A percentile compares a stretch with the other conserved stretches of the same genome.
Conservation (phyloP, 108 stramenopile species). For the Cyclotella cryptica region DNA sequence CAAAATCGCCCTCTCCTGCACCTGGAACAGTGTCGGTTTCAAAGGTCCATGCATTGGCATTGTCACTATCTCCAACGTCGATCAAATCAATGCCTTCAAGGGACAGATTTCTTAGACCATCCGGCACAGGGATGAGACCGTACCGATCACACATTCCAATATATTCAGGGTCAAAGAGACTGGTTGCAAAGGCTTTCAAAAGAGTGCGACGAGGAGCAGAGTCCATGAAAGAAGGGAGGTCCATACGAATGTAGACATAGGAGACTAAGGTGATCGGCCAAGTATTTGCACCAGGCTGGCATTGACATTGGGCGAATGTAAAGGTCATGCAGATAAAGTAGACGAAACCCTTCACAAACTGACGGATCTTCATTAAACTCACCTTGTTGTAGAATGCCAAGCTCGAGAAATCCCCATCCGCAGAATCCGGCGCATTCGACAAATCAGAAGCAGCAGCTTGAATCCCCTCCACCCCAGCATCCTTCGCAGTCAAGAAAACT, state of each 20-base stretch:
- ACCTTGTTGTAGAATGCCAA: slow-evolving; percentile 53
- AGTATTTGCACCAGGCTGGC: slow-evolving; percentile 57
- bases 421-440: slow-evolving; percentile 49
- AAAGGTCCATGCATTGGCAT: slow-evolving; percentile 32
- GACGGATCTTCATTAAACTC: slow-evolving; percentile 4
- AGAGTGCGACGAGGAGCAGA: slow-evolving; percentile 30
- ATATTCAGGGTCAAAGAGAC: slow-evolving; percentile 46
- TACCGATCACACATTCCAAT: slow-evolving; percentile 43
- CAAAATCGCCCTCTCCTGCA: slow-evolving; percentile 37
- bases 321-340: not conserved
- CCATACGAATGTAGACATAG: slow-evolving; percentile 81
- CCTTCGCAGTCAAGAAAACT: slow-evolving; percentile 58
- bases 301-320: not conserved
- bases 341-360: not conserved
- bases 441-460: slow-evolving; percentile 60
- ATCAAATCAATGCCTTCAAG: slow-evolving; percentile 44
- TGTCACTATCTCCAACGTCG: slow-evolving; percentile 21
- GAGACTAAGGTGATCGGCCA: slow-evolving; percentile 89
- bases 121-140: slow-evolving; percentile 42
- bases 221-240: slow-evolving; percentile 47
- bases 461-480: slow-evolving; percentile 64
- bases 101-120: slow-evolving; percentile 26
- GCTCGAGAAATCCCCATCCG: slow-evolving; percentile 65
- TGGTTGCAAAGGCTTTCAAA: slow-evolving; percentile 51
- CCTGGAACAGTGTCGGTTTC: slow-evolving; percentile 41